Percentiles rank a stretch among this genome's conserved stretches.
Evolutionary conservation across 345 rosid species (phyloP).

Genomic region (Melaleuca quinquenervia): DNA sequence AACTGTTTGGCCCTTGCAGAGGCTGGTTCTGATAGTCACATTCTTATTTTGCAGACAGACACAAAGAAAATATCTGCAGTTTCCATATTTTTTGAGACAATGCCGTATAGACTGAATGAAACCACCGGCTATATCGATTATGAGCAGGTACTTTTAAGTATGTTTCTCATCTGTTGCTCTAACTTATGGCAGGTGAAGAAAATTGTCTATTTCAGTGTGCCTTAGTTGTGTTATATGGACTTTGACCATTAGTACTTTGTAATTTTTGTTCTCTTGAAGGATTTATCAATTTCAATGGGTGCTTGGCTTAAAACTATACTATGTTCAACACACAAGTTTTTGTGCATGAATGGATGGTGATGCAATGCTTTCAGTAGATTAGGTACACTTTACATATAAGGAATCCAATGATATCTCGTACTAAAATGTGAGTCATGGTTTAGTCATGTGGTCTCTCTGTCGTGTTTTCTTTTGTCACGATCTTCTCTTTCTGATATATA

Average conservation of each 20-base stretch:
- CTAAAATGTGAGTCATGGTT: not conserved
- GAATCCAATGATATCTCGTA: not conserved
- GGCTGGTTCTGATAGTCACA: not conserved
- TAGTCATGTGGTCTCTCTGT: not conserved
- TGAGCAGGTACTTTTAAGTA: slow-evolving; percentile 54
- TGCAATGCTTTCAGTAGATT: not conserved
- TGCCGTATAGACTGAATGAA: slow-evolving; percentile 95
- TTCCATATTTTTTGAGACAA: slow-evolving; percentile 88
- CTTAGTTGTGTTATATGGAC: not conserved
- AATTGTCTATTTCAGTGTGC: not conserved
- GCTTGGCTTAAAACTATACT: not conserved
- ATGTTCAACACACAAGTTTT: not conserved
- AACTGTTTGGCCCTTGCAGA: not conserved
- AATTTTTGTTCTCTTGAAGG: not conserved
- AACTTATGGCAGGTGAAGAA: not conserved
- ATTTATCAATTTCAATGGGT: not conserved
- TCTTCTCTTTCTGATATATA: not conserved
- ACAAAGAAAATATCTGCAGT: slow-evolving; percentile 95
- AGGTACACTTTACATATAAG: not conserved
- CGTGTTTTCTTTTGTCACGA: not conserved
- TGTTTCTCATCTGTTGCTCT: not conserved
- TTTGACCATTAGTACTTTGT: not conserved
- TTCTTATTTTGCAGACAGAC: slow-evolving; percentile 52
- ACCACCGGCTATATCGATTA: slow-evolving; percentile 88
- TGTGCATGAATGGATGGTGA: not conserved